Base-by-base conservation (phyloP, 2,329 filamentous ascomycete species). In the Fusarium mexicanum region DNA sequence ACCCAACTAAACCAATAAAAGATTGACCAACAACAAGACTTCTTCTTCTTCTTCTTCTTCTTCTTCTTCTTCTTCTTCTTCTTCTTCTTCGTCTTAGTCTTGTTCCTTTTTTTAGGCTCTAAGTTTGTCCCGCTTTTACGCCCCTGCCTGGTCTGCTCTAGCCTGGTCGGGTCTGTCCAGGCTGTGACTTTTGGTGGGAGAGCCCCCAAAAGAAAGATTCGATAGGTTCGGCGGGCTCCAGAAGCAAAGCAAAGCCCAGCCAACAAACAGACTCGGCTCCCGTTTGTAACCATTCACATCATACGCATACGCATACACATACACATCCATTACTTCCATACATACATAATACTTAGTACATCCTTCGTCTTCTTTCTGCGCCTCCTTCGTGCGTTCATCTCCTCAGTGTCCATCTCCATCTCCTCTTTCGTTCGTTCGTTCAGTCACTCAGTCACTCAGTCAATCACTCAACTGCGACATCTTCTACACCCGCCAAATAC, bases 151-250 rank as follows among this genome's bases (percentile, higher is more conserved):
- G 67, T 67, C 50, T 37, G n/a, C 33, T 53, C 50, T 38, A 37
- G 51, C 35, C 31, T 20, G n/a, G 48, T 24, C 17, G 48, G 48
- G 48, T 35, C n/a, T 24, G n/a, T 24, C 31, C 9, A 51, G 17
- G 48, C n/a, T 65, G 46, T 65, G 38, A 63, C 67, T 53, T 57
- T 58, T 31, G 48, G 48, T 48, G 54, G 54, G 31, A 59, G 51
- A 55, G 40, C 64, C 53, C 67, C 67, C 59, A 44, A 71, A 69
- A 57, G 54, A n/a, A 61, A 57, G 51, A 72, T 41, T 67, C 61
- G 33, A 69, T 60, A 64, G 55, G 54, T 63, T 74, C 68, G 72
- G 72, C 72, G 72, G 69, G 69, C 64, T 67, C 71, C 71, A 76
- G 72, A 53, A 53, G 29, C 62, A 46, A 18, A 26, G 44, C 44